These are phyloP conservation scores for Acacia crassicarpa DNA, from an alignment of 306 rosid genomes.

Conservation along the genomic window DNA sequence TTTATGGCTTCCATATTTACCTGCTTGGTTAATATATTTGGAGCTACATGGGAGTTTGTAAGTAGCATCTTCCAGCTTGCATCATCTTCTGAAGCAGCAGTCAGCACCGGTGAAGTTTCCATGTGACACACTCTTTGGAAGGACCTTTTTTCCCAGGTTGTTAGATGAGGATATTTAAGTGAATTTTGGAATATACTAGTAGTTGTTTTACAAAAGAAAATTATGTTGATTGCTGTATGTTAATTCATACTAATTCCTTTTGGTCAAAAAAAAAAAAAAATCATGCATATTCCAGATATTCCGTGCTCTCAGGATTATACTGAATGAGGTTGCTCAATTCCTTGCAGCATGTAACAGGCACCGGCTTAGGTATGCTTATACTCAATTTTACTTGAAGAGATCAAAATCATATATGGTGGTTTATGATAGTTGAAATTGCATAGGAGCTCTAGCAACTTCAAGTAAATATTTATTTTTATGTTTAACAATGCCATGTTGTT, in stretches of 20 bases:
- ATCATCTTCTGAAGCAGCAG: constrained; percentile 72
- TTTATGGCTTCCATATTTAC: constrained; percentile 43
- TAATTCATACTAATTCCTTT: not conserved
- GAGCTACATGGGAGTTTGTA: constrained; percentile 54
- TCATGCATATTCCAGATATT: constrained; percentile 57
- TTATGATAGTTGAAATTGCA: constrained; percentile 14
- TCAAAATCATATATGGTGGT: constrained; percentile 20
- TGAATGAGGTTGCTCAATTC: constrained; percentile 84
- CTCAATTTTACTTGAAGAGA: constrained; percentile 26
- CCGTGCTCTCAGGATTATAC: constrained; percentile 84
- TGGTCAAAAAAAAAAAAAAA: too few relatives aligned
- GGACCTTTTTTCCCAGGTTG: constrained; percentile 93
- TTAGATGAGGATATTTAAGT: not conserved
- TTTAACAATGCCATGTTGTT: too few relatives aligned
- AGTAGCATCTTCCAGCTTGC: constrained; percentile 62
- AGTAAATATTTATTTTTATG: too few relatives aligned
- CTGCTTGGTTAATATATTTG: constrained; percentile 38
- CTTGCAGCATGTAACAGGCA: constrained; percentile 93
- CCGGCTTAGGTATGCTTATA: constrained; percentile 74
- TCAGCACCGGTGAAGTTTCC: constrained; percentile 65
- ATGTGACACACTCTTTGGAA: constrained; percentile 91
- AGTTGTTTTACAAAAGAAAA: constrained; percentile 1
- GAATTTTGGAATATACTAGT: not conserved
- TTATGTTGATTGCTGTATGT: constrained; percentile 29
- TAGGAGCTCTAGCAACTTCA: too few relatives aligned